Conservation (phyloP, 2,329 filamentous ascomycete species). For the Aspergillus arachidicola region DNA sequence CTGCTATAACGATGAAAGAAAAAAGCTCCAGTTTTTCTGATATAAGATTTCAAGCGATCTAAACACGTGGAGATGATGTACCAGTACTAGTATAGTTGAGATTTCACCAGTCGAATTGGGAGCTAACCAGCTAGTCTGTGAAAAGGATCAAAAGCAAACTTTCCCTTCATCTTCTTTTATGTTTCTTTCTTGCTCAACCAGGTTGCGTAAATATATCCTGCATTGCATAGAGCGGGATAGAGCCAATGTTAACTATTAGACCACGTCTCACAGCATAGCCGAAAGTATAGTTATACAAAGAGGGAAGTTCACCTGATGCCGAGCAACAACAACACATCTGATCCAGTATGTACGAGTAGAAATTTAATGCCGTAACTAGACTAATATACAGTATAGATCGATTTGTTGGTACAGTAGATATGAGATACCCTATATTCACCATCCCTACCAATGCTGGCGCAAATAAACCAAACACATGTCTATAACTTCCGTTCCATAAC, state of each 20-base stretch:
- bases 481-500: neutral
- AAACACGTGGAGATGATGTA: neutral
- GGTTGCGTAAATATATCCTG: neutral
- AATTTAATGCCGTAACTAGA: slow-evolving; percentile 8
- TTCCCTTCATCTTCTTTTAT: neutral
- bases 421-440: neutral
- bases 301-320: neutral
- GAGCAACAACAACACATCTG: neutral
- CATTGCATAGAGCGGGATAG: neutral
- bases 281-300: neutral
- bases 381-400: slow-evolving; percentile 15
- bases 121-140: neutral
- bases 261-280: neutral
- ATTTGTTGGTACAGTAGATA: slow-evolving; percentile 9
- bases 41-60: neutral
- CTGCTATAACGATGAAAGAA: neutral
- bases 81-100: slow-evolving; percentile 2
- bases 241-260: neutral
- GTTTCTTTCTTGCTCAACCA: neutral
- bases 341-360: slow-evolving; percentile 2
- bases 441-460: neutral
- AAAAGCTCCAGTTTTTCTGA: neutral
- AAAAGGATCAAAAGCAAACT: neutral
- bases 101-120: neutral
- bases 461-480: neutral